Percentiles rank a stretch among this genome's conserved stretches.
Conservation (phyloP, 371 early-diverging fungal species). For the Mucor piriformis region DNA sequence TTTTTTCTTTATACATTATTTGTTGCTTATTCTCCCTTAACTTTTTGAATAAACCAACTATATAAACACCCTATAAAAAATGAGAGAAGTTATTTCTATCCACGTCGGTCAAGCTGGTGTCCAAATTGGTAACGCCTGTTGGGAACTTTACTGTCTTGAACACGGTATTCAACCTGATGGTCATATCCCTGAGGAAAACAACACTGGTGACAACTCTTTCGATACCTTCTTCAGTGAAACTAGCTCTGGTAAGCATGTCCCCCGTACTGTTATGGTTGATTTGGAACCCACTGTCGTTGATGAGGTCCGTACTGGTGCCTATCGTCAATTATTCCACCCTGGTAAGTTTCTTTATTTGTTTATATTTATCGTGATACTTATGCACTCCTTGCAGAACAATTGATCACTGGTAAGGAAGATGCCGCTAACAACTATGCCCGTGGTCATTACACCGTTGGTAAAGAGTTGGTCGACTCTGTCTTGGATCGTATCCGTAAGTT, state of each 20-base stretch:
- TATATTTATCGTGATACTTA: slow-evolving; percentile 23
- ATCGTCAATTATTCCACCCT: slow-evolving; percentile 98
- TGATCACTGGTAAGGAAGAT: slow-evolving; percentile 99
- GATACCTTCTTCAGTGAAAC: slow-evolving; percentile 97
- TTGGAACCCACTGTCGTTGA: slow-evolving; percentile 98
- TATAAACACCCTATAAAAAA: slow-evolving; percentile 37
- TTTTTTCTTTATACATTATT: neutral
- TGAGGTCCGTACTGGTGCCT: slow-evolving; percentile 95
- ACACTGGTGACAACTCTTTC: slow-evolving; percentile 37
- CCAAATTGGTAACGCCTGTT: slow-evolving; percentile 99
- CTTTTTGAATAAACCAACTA: slow-evolving; percentile 25
- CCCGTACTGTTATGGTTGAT: slow-evolving; percentile 98
- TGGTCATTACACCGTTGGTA: slow-evolving; percentile 99
- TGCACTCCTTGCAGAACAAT: slow-evolving; percentile 94
- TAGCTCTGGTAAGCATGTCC: slow-evolving; percentile 96
- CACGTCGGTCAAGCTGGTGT: slow-evolving; percentile 99
- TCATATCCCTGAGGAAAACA: slow-evolving; percentile 70
- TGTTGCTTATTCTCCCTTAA: slow-evolving; percentile 32
- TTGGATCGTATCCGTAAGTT: slow-evolving; percentile 98
- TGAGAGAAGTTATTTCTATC: slow-evolving; percentile 98
- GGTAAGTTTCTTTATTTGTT: slow-evolving; percentile 35
- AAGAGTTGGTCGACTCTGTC: slow-evolving; percentile 96
- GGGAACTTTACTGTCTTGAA: slow-evolving; percentile 98
- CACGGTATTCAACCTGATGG: slow-evolving; percentile 99
- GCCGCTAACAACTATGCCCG: slow-evolving; percentile 99